Evolutionary conservation across 768 basidiomycete species (phyloP), one percentile per base, ranked within the genome.

Genomic region (Russula lepida): DNA sequence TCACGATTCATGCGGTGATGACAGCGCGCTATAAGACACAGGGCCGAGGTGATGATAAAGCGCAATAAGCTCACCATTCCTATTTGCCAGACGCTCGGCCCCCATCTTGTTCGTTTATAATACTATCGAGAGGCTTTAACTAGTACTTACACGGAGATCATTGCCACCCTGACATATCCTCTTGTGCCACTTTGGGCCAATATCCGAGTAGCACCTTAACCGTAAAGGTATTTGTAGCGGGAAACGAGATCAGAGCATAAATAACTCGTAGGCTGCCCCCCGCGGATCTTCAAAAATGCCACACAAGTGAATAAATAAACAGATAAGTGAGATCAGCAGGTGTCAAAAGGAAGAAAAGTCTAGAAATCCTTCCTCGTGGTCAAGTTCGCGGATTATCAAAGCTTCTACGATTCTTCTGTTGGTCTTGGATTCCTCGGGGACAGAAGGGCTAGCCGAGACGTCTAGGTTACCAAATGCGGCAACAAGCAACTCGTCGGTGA

Each of bases 341-440:
- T 41, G 25, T 64, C 54, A 62, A 64, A 88, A 87, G 3, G 81
- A 84, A 9, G 79, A 82, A 69, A 92, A 89, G 69, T 91, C 88
- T 57, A 91, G 69, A 70, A 84, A 92, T 19, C 77, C 86, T 69
- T 92, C 90, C 59, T 88, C 86, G 2, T 85, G 67, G 19, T 85
- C 84, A 74, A 91, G 75, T 71, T 92, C 89, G 49, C 88, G 79
- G 21, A 91, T 83, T 2, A 93, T 84, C 32, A 92, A 77, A 2
- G 83, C 90, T 70, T 93, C 89, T 11, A 91, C 88, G 50, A 92
- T 91, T 4, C 86, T 74, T n/a, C 86, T 75, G 32, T 81, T 78
- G 7, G 60, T 75, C 33, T 81, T 78, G 7, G 60, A 66, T 23
- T 64, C 64, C n/a, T 68, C 60, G 44, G 37, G 41, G 39, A 28